phyloP scores from a whole-genome alignment of 1,284 basidiomycete genomes.

The Mycosarcoma maydis region DNA sequence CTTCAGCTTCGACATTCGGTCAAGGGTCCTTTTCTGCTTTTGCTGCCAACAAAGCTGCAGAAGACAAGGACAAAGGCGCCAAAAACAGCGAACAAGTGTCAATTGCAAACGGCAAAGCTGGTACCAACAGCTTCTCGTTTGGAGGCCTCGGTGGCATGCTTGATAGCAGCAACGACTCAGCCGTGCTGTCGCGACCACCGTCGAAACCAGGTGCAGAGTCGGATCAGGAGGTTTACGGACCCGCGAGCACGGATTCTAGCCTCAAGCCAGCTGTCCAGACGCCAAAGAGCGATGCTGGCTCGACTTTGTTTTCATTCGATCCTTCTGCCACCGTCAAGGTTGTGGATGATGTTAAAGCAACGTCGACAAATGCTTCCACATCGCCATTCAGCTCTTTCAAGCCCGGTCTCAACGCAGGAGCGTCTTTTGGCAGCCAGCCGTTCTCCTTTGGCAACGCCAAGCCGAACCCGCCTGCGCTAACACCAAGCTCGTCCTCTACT shows the following conservation, averaged over 20 bases:
- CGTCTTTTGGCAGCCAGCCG: constrained; percentile 26
- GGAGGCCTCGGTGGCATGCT: constrained; percentile 32
- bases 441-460: constrained; percentile 38
- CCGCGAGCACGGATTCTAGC: constrained; percentile 5
- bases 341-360: constrained; percentile 10
- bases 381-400: constrained; percentile 37
- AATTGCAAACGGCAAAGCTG: constrained; percentile 3
- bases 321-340: not conserved
- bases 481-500: not conserved
- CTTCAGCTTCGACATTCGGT: constrained; percentile 23
- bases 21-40: constrained; percentile 32
- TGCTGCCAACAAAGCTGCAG: constrained; percentile 36
- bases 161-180: constrained; percentile 25
- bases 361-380: constrained; percentile 17
- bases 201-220: constrained; percentile 1
- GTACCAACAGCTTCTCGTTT: constrained; percentile 44
- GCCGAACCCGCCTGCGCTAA: not conserved
- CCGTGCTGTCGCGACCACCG: constrained; percentile 7
- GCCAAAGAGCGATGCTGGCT: constrained; percentile 13
- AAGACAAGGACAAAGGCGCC: constrained; percentile 16
- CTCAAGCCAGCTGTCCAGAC: constrained; percentile 15
- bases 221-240: not conserved
- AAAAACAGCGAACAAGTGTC: constrained; percentile 13
- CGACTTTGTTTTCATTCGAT: constrained; percentile 30
- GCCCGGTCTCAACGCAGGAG: constrained; percentile 25